Evolutionary conservation across 169 alveolate species (phyloP).

Genomic region (Ichthyophthirius multifiliis): DNA sequence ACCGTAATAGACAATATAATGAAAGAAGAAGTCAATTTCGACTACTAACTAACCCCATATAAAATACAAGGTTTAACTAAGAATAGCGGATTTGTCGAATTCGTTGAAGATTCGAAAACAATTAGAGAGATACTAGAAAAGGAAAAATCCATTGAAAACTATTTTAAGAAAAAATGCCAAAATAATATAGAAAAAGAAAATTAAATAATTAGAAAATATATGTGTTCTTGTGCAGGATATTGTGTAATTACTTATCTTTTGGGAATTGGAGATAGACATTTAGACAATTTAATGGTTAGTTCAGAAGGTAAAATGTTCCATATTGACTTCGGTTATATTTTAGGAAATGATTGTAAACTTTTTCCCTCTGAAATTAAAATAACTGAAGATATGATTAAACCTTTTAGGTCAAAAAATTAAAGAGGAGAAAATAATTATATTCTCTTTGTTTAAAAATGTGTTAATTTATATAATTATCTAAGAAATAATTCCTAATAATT

Average conservation of each 20-base stretch:
- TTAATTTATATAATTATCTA: conserved; percentile 66
- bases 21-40: conserved; percentile 61
- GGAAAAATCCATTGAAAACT: conserved; percentile 14
- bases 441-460: too few relatives aligned
- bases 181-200: conserved; percentile 22
- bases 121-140: background rate
- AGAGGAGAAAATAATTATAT: too few relatives aligned
- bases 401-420: conserved; percentile 79
- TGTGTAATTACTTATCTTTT: conserved; percentile 96
- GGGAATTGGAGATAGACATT: conserved; percentile 99
- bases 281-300: conserved; percentile 94
- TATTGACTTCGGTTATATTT: conserved; percentile 96
- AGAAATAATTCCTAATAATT: conserved; percentile 86
- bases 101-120: conserved; percentile 47
- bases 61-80: conserved; percentile 66
- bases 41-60: conserved; percentile 72
- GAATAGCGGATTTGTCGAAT: conserved; percentile 76
- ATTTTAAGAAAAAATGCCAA: conserved; percentile 14
- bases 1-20: conserved; percentile 63
- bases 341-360: conserved; percentile 94
- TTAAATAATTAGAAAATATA: conserved; percentile 83
- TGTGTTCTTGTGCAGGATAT: conserved; percentile 96
- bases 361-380: conserved; percentile 93
- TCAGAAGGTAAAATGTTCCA: conserved; percentile 94
- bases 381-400: conserved; percentile 89